These are phyloP conservation scores for Aspergillus luchuensis DNA, from an alignment of 2,329 filamentous ascomycete species.

Conservation along the genomic window DNA sequence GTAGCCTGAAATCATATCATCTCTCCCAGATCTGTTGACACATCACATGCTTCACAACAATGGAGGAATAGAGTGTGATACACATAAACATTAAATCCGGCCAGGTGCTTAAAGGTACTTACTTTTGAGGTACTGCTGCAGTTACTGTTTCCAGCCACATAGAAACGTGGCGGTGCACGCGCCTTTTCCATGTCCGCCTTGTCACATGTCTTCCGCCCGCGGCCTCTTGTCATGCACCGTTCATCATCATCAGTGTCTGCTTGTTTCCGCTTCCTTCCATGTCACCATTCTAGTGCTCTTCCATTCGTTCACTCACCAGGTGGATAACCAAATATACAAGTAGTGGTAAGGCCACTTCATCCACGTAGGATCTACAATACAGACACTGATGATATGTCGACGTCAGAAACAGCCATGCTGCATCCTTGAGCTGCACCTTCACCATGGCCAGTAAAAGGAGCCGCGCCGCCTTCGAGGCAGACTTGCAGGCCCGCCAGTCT, in stretches of 20 bases:
- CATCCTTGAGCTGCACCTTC: background rate
- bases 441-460: constrained; percentile 78
- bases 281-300: background rate
- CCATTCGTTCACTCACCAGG: background rate
- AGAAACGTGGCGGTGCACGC: constrained; percentile 11
- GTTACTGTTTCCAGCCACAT: constrained; percentile 11
- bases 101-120: background rate
- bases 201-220: constrained; percentile 12
- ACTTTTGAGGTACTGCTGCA: background rate
- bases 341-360: background rate
- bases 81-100: too few relatives aligned
- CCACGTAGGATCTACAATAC: background rate
- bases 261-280: background rate
- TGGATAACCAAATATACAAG: background rate
- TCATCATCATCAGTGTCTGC: background rate
- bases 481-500: constrained; percentile 66
- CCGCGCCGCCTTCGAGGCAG: constrained; percentile 75
- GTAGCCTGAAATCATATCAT: background rate
- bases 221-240: background rate
- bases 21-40: too few relatives aligned
- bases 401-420: constrained; percentile 7
- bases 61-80: too few relatives aligned
- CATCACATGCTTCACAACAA: too few relatives aligned
- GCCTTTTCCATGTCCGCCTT: background rate
- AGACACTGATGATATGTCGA: background rate